Base-by-base conservation (phyloP, 1,284 basidiomycete genomes). In the Cryptococcus sp. region DNA sequence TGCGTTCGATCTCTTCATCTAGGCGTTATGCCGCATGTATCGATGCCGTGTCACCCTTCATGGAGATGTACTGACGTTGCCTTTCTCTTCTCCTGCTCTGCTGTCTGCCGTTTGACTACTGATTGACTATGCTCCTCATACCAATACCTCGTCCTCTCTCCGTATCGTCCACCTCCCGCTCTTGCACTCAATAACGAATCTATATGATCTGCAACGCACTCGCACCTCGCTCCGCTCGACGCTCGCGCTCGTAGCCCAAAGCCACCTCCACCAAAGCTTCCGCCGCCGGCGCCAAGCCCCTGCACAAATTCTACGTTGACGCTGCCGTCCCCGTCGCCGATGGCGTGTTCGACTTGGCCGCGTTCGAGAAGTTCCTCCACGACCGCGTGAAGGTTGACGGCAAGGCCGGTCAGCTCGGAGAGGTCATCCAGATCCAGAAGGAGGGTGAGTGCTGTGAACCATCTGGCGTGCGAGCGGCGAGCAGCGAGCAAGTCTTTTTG, bases 331-430 rank as follows among this genome's bases (percentile, higher is more conserved):
- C 94, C 63, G 93, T 91, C 55, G 81, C 84, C 64, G 92, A 95
- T 79, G 87, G 87, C 73, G 89, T 95, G 77, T 93, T 96, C 74
- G 93, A 95, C 74, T 88, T 88, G 63, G 89, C 89, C 61, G 88
- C 88, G 70, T 94, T 91, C 80, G 90, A 92, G 80, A 91, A 92
- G 80, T 96, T 88, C 84, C 84, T 96, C 58, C 91, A 94, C 78
- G 92, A 95, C 82, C 87, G 89, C 69, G 91, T 93, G 78, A 95
- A 93, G 85, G 88, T 94, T 55, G 78, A 80, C 44, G 79, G 79
- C 58, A 80, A 80, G 73, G 65, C 87, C 55, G 91, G 91, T 50
- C 89, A 93, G 76, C 86, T 95, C 63, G 91, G 91, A 53, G 92
- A 94, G 51, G 86, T 81, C 63, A 83, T 95, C 72, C 88, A 89